Evolutionary conservation across 2,329 filamentous ascomycete species (phyloP).

Genomic region (Ilyonectria destructans): DNA sequence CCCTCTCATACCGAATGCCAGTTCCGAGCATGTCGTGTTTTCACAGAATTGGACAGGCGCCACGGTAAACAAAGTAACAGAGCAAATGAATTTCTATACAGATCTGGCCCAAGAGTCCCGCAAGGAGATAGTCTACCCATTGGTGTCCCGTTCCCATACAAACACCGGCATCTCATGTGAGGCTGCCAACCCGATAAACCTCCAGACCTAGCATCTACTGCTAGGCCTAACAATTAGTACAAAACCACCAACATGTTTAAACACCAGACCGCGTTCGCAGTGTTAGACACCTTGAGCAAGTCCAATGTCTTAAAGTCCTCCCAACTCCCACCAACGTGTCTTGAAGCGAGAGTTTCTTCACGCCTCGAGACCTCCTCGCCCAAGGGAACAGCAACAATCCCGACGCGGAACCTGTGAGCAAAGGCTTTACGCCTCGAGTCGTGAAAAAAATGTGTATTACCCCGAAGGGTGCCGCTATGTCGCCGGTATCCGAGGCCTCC

Average conservation of each 20-base stretch:
- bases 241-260: background rate
- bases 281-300: background rate
- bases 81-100: constrained; percentile 20
- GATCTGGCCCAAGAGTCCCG: background rate
- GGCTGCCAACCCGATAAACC: constrained; percentile 6
- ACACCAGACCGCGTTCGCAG: background rate
- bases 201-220: background rate
- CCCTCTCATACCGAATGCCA: background rate
- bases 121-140: background rate
- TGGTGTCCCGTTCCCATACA: background rate
- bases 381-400: background rate
- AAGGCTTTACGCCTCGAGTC: background rate
- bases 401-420: background rate
- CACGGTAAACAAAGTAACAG: background rate
- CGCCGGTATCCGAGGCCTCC: constrained; percentile 4
- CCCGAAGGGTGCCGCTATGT: background rate
- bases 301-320: background rate
- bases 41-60: constrained; percentile 3
- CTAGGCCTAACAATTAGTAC: constrained; percentile 14
- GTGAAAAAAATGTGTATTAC: background rate
- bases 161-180: constrained; percentile 6
- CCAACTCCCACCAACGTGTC: background rate
- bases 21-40: background rate
- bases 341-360: background rate
- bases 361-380: background rate